phyloP scores from a whole-genome alignment of 768 basidiomycete species.

The Steccherinum ochraceum region DNA sequence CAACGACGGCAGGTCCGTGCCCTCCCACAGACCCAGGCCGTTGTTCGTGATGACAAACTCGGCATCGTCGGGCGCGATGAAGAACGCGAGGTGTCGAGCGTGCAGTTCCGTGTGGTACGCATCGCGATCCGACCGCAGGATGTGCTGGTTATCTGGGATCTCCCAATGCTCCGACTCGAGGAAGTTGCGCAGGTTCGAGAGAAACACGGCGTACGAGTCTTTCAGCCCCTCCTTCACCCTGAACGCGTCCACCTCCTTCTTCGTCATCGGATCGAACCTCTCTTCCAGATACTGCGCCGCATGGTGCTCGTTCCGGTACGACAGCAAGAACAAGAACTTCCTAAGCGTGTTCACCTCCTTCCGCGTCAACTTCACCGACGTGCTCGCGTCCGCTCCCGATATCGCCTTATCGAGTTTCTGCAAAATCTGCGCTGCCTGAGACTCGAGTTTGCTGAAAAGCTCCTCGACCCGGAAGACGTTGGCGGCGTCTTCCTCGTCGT shows the following conservation, averaged over 20 bases:
- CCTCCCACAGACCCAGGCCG: constrained; percentile 1
- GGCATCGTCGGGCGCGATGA: neutral
- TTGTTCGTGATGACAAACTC: constrained; percentile 5
- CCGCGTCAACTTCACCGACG: neutral
- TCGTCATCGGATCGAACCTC: neutral
- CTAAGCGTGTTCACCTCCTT: constrained; percentile 3
- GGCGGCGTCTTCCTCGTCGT: neutral
- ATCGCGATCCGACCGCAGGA: neutral
- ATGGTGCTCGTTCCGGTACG: constrained; percentile 1
- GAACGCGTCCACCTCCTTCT: neutral
- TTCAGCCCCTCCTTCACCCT: neutral
- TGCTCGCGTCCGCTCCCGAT: neutral
- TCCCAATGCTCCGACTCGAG: constrained; percentile 5
- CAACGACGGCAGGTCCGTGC: neutral
- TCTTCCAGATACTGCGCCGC: constrained; percentile 1
- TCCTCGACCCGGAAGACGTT: constrained; percentile 5
- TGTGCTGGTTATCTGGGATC: constrained; percentile 1
- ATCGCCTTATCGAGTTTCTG: neutral
- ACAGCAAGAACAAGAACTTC: constrained; percentile 7
- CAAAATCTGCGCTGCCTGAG: constrained; percentile 2
- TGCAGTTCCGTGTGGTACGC: constrained; percentile 2
- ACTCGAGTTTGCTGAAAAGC: constrained; percentile 4
- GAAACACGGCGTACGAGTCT: constrained; percentile 5
- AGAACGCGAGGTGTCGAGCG: constrained; percentile 1
- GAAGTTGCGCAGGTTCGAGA: constrained; percentile 2